Evolutionary conservation across 1,284 basidiomycete species (phyloP).

Genomic region (Cutaneotrichosporon arboriforme): DNA sequence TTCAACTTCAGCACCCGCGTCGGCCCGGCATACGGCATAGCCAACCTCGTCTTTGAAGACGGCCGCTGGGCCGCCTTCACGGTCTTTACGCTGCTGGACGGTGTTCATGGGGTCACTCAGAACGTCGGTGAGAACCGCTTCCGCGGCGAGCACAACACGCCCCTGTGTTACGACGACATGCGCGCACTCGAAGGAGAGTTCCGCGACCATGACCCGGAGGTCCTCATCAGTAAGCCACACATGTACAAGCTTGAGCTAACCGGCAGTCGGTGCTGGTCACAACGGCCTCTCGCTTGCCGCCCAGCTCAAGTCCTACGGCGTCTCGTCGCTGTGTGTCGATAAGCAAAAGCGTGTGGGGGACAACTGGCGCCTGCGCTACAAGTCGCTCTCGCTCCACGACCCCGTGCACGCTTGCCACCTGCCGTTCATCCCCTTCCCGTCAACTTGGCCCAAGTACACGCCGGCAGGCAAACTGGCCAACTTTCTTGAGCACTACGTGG

Average conservation of each 20-base stretch:
- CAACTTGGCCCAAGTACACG: conserved; percentile 34
- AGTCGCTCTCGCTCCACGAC: conserved; percentile 59
- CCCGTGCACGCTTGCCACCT: conserved; percentile 52
- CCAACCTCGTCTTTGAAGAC: conserved; percentile 54
- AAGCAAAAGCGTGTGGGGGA: conserved; percentile 55
- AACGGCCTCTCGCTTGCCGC: conserved; percentile 60
- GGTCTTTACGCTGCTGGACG: conserved; percentile 59
- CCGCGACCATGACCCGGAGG: conserved; percentile 47
- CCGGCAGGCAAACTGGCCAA: conserved; percentile 56
- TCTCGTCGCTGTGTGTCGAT: conserved; percentile 57
- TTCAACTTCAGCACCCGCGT: conserved; percentile 57
- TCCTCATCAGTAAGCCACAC: conserved; percentile 28
- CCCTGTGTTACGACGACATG: conserved; percentile 29
- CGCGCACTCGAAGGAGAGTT: conserved; percentile 48
- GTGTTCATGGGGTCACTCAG: conserved; percentile 55
- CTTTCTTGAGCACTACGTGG: conserved; percentile 63
- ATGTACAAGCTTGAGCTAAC: conserved; percentile 3
- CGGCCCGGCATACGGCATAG: conserved; percentile 54
- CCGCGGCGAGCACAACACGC: conserved; percentile 33
- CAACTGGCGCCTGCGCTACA: conserved; percentile 58
- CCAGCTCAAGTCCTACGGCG: conserved; percentile 55
- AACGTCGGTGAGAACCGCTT: conserved; percentile 46
- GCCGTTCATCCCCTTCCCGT: conserved; percentile 29
- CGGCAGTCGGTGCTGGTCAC: conserved; percentile 58
- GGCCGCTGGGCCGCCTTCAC: conserved; percentile 58